Conservation (phyloP, 805 yeast species). For the Saturnispora saitoi region DNA sequence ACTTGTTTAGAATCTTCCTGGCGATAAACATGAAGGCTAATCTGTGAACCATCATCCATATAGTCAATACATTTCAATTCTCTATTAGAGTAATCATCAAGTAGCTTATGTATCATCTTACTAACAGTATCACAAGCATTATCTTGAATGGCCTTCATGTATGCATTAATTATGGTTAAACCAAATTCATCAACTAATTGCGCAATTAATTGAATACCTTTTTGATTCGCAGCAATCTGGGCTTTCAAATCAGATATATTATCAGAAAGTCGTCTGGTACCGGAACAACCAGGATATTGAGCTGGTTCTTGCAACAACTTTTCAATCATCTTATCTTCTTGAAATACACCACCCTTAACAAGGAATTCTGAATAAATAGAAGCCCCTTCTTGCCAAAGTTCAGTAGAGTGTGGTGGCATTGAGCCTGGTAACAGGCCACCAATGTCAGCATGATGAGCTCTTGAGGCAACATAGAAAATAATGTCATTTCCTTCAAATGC, state of each 20-base stretch:
- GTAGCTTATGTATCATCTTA: slow-evolving; percentile 37
- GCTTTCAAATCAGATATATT: slow-evolving; percentile 80
- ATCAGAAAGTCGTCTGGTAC: slow-evolving; percentile 77
- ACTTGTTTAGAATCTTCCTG: slow-evolving; percentile 43
- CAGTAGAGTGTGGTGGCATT: slow-evolving; percentile 88
- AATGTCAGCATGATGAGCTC: slow-evolving; percentile 96
- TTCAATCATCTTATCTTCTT: slow-evolving; percentile 54
- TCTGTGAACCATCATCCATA: slow-evolving; percentile 77
- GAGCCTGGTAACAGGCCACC: slow-evolving; percentile 91
- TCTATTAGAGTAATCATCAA: slow-evolving; percentile 33
- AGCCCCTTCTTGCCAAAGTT: slow-evolving; percentile 86
- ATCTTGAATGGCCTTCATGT: slow-evolving; percentile 75
- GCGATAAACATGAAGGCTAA: slow-evolving; percentile 43
- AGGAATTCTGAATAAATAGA: slow-evolving; percentile 70
- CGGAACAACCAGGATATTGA: slow-evolving; percentile 76
- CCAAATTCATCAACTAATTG: slow-evolving; percentile 56
- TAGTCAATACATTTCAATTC: slow-evolving; percentile 48
- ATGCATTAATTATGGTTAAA: slow-evolving; percentile 48
- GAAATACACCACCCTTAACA: slow-evolving; percentile 64
- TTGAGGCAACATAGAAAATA: slow-evolving; percentile 82
- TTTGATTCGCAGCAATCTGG: slow-evolving; percentile 81
- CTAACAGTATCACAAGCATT: slow-evolving; percentile 73
- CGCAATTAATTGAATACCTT: slow-evolving; percentile 63
- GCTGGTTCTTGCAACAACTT: slow-evolving; percentile 69
- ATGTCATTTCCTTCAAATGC: slow-evolving; percentile 57